These are phyloP conservation scores for Auricularia sp. DNA, from an alignment of 768 basidiomycete genomes.

Conservation along the genomic window DNA sequence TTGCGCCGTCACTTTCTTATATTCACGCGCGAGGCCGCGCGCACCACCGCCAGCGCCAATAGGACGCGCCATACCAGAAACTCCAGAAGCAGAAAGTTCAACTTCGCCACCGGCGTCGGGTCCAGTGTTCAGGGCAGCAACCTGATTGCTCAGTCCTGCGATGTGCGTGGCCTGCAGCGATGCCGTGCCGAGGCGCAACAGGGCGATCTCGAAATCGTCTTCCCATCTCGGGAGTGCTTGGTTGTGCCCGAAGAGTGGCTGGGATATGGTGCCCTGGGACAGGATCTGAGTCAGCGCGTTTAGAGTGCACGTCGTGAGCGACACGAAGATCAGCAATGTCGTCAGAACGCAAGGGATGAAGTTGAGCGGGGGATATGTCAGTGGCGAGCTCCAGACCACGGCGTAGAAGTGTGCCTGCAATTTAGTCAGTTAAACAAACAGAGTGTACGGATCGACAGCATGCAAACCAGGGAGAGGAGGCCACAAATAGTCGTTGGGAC, in stretches of 20 bases:
- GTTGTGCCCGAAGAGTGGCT: constrained; percentile 46
- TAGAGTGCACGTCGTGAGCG: constrained; percentile 47
- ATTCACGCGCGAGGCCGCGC: constrained; percentile 41
- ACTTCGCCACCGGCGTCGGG: constrained; percentile 20
- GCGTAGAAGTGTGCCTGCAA: constrained; percentile 49
- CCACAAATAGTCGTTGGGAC: constrained; percentile 57
- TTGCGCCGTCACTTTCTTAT: constrained; percentile 30
- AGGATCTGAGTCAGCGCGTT: constrained; percentile 59
- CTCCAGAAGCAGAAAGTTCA: constrained; percentile 32
- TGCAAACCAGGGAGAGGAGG: constrained; percentile 36
- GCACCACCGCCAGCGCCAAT: constrained; percentile 18
- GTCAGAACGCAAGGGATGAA: constrained; percentile 68
- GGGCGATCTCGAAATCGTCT: constrained; percentile 62
- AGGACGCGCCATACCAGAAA: constrained; percentile 24
- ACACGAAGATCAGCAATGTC: constrained; percentile 45
- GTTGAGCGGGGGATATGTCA: constrained; percentile 58
- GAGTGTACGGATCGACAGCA: neutral
- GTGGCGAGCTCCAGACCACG: constrained; percentile 39
- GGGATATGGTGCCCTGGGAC: constrained; percentile 45
- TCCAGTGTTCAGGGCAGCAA: constrained; percentile 20
- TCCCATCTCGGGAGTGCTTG: constrained; percentile 42
- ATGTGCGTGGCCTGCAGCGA: constrained; percentile 66
- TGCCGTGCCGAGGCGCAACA: constrained; percentile 63
- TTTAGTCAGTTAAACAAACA: neutral
- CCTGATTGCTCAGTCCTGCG: constrained; percentile 65